A percentile compares a stretch with the other conserved stretches of the same genome.
Conservation (phyloP, 805 yeast genomes). For the Yamadazyma takamatsuzukensis region DNA sequence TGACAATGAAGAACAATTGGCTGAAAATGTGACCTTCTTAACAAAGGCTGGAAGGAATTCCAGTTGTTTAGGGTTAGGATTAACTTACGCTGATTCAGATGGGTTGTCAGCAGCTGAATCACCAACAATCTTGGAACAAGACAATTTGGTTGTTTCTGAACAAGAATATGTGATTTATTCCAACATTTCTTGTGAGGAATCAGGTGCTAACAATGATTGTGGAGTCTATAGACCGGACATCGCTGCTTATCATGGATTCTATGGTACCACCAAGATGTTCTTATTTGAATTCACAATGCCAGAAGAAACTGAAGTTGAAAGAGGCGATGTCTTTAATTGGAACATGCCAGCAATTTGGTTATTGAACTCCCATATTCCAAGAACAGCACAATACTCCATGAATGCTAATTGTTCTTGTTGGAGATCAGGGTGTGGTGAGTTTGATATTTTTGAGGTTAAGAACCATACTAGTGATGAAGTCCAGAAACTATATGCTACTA, state of each 20-base stretch:
- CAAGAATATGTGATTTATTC: conserved; percentile 62
- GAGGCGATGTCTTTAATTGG: conserved; percentile 25
- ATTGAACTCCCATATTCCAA: conserved; percentile 66
- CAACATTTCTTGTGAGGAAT: conserved; percentile 51
- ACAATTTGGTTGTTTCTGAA: conserved; percentile 51
- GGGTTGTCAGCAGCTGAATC: conserved; percentile 47
- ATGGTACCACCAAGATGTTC: conserved; percentile 67
- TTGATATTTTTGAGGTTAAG: conserved; percentile 72
- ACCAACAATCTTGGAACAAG: conserved; percentile 47
- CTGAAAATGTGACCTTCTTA: conserved; percentile 65
- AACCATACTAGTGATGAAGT: conserved; percentile 28
- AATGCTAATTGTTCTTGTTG: conserved; percentile 69
- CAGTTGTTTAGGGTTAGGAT: conserved; percentile 65
- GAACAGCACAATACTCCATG: conserved; percentile 67
- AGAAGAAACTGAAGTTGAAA: conserved; percentile 37
- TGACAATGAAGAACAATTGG: conserved; percentile 44
- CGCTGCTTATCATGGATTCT: conserved; percentile 71
- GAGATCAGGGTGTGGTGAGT: conserved; percentile 78
- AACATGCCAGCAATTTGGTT: conserved; percentile 80
- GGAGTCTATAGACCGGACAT: conserved; percentile 74
- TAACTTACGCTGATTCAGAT: conserved; percentile 56
- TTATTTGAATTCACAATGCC: conserved; percentile 71
- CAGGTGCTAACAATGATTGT: conserved; percentile 57
- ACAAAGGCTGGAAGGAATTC: conserved; percentile 59
- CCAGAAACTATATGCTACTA: conserved; percentile 55